A percentile compares a stretch with the other conserved stretches of the same genome.
phyloP scores from a whole-genome alignment of 306 rosid genomes.

The Begonia masoniana region DNA sequence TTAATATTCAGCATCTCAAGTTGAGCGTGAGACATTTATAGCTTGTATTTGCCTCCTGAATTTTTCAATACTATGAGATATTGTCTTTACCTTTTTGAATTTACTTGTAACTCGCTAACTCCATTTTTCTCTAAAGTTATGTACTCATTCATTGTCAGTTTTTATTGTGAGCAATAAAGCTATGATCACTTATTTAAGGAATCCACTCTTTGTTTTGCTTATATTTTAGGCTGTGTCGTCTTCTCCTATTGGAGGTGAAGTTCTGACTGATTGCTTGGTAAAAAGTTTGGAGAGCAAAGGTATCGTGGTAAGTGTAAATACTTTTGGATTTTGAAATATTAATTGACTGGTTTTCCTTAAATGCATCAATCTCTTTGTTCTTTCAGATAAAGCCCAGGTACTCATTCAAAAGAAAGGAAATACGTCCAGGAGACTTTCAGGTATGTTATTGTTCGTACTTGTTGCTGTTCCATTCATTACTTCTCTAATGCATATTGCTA shows the following conservation, averaged over 20 bases:
- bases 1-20: too few species aligned
- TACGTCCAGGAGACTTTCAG: conserved; percentile 94
- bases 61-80: too few species aligned
- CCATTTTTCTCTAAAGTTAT: too few species aligned
- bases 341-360: not conserved
- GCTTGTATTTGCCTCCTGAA: too few species aligned
- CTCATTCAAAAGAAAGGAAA: conserved; percentile 93
- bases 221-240: conserved; percentile 69
- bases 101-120: too few species aligned
- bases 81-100: too few species aligned
- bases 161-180: too few species aligned
- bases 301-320: conserved; percentile 42
- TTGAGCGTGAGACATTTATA: too few species aligned
- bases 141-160: too few species aligned
- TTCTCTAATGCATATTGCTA: too few species aligned
- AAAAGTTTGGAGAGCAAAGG: conserved; percentile 99
- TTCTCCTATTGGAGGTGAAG: conserved; percentile 93
- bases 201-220: conserved; percentile 4
- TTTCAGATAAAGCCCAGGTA: conserved; percentile 79
- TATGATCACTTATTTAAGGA: not conserved
- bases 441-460: conserved; percentile 20
- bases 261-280: conserved; percentile 87
- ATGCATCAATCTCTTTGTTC: conserved; percentile 5
- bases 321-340: conserved; percentile 1
- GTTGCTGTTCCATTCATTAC: too few species aligned